A percentile compares a stretch with the other conserved stretches of the same genome.
Conservation (phyloP, 768 basidiomycete genomes). For the Boletus rubropictus region DNA sequence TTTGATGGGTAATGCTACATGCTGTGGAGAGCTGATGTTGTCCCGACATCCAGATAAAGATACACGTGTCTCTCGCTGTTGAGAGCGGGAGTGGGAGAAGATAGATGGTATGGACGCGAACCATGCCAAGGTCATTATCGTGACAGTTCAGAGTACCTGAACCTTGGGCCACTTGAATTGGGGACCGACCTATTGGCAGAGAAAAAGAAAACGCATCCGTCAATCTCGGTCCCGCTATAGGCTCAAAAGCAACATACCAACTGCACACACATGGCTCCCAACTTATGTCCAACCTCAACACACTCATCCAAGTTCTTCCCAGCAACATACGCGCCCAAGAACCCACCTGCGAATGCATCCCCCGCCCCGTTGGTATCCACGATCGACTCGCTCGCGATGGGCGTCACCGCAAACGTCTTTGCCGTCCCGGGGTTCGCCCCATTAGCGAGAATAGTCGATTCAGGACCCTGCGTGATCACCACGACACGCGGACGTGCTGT, state of each 20-base stretch:
- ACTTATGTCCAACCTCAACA: slow-evolving; percentile 79
- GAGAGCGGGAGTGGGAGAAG: slow-evolving; percentile 30
- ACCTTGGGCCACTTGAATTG: slow-evolving; percentile 56
- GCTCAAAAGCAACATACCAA: slow-evolving; percentile 42
- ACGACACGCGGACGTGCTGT: slow-evolving; percentile 79
- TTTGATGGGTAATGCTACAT: slow-evolving; percentile 23
- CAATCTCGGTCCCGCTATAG: not conserved
- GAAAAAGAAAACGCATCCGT: not conserved
- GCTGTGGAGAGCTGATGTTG: slow-evolving; percentile 33
- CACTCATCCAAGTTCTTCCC: slow-evolving; percentile 75
- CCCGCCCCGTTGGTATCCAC: slow-evolving; percentile 98
- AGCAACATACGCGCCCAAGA: slow-evolving; percentile 77
- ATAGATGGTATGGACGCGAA: slow-evolving; percentile 1
- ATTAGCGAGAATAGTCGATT: slow-evolving; percentile 71
- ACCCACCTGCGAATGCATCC: slow-evolving; percentile 95
- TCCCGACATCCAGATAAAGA: slow-evolving; percentile 19
- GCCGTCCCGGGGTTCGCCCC: slow-evolving; percentile 45
- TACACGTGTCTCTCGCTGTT: slow-evolving; percentile 32
- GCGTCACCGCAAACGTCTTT: slow-evolving; percentile 53
- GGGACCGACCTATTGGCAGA: slow-evolving; percentile 42
- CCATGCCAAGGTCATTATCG: not conserved
- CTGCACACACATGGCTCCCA: slow-evolving; percentile 82
- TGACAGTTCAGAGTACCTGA: slow-evolving; percentile 31
- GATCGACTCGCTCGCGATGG: slow-evolving; percentile 57
- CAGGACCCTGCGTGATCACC: slow-evolving; percentile 85